phyloP scores from a whole-genome alignment of 805 yeast species.

The Saccharomycopsis selenospora region DNA sequence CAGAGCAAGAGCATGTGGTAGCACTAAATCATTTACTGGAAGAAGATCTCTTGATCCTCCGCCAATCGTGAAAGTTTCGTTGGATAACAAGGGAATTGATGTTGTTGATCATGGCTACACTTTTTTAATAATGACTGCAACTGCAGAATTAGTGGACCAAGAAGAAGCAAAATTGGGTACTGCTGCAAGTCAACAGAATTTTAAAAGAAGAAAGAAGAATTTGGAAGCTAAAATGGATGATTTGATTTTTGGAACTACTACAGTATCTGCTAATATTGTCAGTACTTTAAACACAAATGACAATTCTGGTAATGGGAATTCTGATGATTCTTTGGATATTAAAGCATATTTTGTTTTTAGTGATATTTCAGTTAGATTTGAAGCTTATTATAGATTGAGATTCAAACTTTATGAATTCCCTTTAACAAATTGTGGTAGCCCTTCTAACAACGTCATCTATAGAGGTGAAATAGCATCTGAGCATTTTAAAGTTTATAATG shows the following conservation, averaged over 20 bases:
- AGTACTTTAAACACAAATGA: background rate
- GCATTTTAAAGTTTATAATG: constrained; percentile 12
- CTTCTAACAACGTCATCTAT: constrained; percentile 1
- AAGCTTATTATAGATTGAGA: constrained; percentile 15
- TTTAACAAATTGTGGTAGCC: background rate
- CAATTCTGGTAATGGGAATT: background rate
- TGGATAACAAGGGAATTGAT: constrained; percentile 1
- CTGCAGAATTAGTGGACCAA: constrained; percentile 18
- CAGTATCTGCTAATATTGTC: constrained; percentile 15
- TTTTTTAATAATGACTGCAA: constrained; percentile 17
- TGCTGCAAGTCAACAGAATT: constrained; percentile 15
- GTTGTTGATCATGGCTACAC: constrained; percentile 17
- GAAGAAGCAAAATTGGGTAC: constrained; percentile 14
- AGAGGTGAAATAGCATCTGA: constrained; percentile 10
- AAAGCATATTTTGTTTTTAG: constrained; percentile 19
- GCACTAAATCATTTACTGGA: constrained; percentile 25
- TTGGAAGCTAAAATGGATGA: constrained; percentile 14
- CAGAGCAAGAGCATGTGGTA: constrained; percentile 31
- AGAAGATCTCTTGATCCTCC: constrained; percentile 18
- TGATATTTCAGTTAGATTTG: constrained; percentile 17
- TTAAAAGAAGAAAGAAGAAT: constrained; percentile 17
- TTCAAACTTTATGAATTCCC: constrained; percentile 15
- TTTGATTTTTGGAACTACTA: constrained; percentile 16
- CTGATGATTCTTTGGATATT: constrained; percentile 2
- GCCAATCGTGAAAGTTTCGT: constrained; percentile 14